Evolutionary conservation across 2,329 filamentous ascomycete genomes (phyloP).

Genomic region (Aspergillus sp.): DNA sequence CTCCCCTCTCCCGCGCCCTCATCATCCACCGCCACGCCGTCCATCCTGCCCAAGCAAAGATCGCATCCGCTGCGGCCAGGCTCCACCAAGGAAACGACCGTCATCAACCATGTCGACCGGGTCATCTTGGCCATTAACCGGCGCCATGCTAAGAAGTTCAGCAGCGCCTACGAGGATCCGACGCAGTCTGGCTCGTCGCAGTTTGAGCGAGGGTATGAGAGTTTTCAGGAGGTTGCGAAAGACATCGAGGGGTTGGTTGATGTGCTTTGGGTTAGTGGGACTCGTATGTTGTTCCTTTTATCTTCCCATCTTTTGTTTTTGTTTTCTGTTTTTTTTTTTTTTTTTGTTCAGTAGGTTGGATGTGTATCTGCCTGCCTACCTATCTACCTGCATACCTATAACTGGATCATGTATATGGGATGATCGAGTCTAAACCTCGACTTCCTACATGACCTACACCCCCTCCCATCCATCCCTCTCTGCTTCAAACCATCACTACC

Average conservation of each 20-base stretch:
- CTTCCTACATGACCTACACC: too few species aligned
- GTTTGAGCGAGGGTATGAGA: conserved; percentile 53
- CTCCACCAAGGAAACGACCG: conserved; percentile 57
- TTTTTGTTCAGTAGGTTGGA: not conserved
- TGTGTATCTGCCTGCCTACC: not conserved
- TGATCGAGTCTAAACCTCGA: too few species aligned
- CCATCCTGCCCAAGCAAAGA: conserved; percentile 53
- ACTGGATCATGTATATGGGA: too few species aligned
- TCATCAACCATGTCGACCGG: conserved; percentile 59
- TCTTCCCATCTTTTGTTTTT: not conserved
- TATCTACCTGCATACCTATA: not conserved
- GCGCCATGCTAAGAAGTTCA: conserved; percentile 54
- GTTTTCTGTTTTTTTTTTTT: not conserved
- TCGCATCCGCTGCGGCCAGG: conserved; percentile 54
- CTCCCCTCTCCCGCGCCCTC: conserved; percentile 51
- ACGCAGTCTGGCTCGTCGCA: conserved; percentile 24
- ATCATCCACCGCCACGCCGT: conserved; percentile 37
- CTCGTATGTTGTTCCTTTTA: conserved; percentile 60
- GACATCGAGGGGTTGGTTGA: conserved; percentile 76
- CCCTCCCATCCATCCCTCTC: too few species aligned
- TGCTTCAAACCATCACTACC: too few species aligned
- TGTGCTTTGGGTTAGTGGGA: conserved; percentile 82
- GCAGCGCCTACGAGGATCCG: conserved; percentile 28
- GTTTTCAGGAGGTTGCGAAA: conserved; percentile 67
- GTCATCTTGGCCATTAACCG: conserved; percentile 52